A percentile compares a stretch with the other conserved stretches of the same genome.
Evolutionary conservation across 164 flowering plant species (phyloP).

Genomic region (Taxillus chinensis): DNA sequence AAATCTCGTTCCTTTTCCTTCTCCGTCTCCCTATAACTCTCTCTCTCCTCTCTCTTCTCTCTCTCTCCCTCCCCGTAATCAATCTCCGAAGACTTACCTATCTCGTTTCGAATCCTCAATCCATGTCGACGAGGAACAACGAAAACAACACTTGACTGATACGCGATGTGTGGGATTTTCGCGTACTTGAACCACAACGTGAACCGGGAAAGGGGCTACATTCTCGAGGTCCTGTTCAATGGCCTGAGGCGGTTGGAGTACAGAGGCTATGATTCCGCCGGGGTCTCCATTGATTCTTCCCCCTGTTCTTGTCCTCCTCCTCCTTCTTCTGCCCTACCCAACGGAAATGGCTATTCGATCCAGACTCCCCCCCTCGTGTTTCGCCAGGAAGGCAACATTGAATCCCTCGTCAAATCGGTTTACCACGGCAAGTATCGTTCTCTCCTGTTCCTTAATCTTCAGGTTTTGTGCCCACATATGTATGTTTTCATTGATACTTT

Average conservation of each 20-base stretch:
- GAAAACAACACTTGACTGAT: not conserved
- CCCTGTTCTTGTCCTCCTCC: conserved; percentile 2
- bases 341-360: not conserved
- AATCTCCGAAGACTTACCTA: too few relatives aligned
- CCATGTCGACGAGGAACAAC: too few relatives aligned
- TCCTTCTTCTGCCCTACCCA: not conserved
- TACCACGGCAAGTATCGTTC: conserved; percentile 38
- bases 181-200: conserved; percentile 86
- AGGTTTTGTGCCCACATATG: not conserved
- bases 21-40: not conserved
- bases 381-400: conserved; percentile 90
- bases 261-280: conserved; percentile 96
- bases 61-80: not conserved
- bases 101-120: too few relatives aligned
- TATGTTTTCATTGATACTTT: not conserved
- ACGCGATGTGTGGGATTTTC: conserved; percentile 91
- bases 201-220: conserved; percentile 58
- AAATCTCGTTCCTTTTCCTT: not conserved
- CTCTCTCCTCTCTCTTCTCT: too few relatives aligned
- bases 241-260: conserved; percentile 90
- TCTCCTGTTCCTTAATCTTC: not conserved
- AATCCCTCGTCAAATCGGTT: conserved; percentile 82
- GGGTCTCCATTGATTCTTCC: conserved; percentile 67
- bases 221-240: conserved; percentile 77
- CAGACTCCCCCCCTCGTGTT: conserved; percentile 54